Base-by-base conservation (phyloP, 352 stramenopile genomes). In the Phytophthora cactorum region DNA sequence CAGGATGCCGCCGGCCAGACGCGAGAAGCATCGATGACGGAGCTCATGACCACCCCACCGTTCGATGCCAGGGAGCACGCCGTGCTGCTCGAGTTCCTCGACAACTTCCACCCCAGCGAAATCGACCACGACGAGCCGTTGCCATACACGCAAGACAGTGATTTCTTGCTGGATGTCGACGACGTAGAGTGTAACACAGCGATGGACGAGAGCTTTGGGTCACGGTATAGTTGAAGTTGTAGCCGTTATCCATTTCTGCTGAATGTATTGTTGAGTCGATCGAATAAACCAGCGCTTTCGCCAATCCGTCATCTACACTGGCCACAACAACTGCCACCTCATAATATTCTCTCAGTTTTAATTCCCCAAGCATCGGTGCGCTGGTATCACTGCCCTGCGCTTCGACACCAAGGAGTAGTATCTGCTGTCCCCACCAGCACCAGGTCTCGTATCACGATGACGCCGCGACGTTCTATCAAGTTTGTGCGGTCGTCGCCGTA, bases 31-130 rank as follows among this genome's bases (percentile, higher is more conserved):
- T 56, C 45, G 4, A 41, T 63, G 36, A 56, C 22, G 27, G 63
- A 71, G 17, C 51, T 49, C 8, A 27, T 57, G 39, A n/a, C 44
- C 14, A 10, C 22, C 1, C 15, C 50, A 22, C 28, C 27, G 8
- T 45, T 49, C 32, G 45, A 72, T 51, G 14, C 49, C 29, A 68
- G 14, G 12, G 65, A 72, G 38, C 52, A 68, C 38, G 52, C 65
- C 15, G 45, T 72, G 3, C 38, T 72, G 52, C 51, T 72, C 1
- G 57, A 67, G 46, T 72, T 72, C 64, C 46, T 72, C 25, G 45
- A 72, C 28, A 68, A 57, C n/a, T 72, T 68, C 52, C 57, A 72
- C 14, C 44, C 64, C 11, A 68, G 52, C 31, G 65, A 68, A 52
- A 68, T 72, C 51, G 52, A 72, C 44, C 51, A 60, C 50, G 39